Conservation (phyloP, 306 rosid species). For the Rubus idaeus region DNA sequence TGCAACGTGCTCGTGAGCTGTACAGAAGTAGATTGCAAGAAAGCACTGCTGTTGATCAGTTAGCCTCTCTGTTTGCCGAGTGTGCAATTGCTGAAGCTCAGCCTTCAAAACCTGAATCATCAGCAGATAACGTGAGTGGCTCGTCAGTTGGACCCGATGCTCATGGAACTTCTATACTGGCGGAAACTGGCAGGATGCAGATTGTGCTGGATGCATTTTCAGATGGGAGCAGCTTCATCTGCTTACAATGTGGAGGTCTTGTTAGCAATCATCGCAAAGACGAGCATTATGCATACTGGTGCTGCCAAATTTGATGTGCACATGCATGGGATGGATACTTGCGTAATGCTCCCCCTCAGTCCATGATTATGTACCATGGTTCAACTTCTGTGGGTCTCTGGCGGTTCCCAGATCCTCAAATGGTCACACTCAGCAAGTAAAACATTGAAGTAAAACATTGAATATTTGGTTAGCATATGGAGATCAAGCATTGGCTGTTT, state of each 20-base stretch:
- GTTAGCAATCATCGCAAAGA: slow-evolving; percentile 88
- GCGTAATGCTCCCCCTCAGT: slow-evolving; percentile 25
- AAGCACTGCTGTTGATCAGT: slow-evolving; percentile 68
- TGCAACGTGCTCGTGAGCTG: slow-evolving; percentile 79
- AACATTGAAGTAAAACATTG: slow-evolving; percentile 9
- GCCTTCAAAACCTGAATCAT: slow-evolving; percentile 46
- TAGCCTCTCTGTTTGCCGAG: slow-evolving; percentile 94
- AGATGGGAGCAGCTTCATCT: slow-evolving; percentile 94
- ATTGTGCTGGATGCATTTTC: slow-evolving; percentile 88
- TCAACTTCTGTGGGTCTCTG: background rate
- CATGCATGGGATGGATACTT: slow-evolving; percentile 3
- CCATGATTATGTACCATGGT: slow-evolving; percentile 18
- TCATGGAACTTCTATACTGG: slow-evolving; percentile 68
- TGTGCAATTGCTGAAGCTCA: slow-evolving; percentile 92
- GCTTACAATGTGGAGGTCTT: slow-evolving; percentile 95
- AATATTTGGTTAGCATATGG: slow-evolving; percentile 16
- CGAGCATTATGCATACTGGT: slow-evolving; percentile 87
- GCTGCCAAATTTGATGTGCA: slow-evolving; percentile 47
- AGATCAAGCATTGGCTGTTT: slow-evolving; percentile 21
- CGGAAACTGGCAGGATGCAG: slow-evolving; percentile 87
- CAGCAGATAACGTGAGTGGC: slow-evolving; percentile 17
- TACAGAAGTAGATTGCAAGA: slow-evolving; percentile 70
- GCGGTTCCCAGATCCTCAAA: background rate
- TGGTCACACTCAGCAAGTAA: slow-evolving; percentile 9
- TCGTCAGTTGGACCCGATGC: slow-evolving; percentile 38